Percentiles rank a stretch among this genome's conserved stretches.
Evolutionary conservation across 2,329 filamentous ascomycete genomes (phyloP).

Genomic region (Exophiala viscosa): DNA sequence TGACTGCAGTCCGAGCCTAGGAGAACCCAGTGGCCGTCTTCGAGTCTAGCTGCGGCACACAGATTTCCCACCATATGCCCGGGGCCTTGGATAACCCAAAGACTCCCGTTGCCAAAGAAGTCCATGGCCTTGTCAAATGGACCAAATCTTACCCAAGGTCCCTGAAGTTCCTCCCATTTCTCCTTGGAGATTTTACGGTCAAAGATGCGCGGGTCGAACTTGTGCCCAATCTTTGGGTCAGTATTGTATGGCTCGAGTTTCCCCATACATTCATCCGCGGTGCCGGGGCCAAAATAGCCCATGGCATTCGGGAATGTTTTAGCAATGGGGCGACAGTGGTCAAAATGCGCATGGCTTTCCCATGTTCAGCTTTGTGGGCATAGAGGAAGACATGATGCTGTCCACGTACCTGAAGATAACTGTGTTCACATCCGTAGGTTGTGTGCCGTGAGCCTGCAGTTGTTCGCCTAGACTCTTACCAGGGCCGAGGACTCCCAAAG

Average conservation of each 20-base stretch:
- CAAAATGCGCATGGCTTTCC: background rate
- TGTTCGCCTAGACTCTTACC: background rate
- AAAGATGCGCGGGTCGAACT: conserved; percentile 1
- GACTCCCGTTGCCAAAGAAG: conserved; percentile 39
- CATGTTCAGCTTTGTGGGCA: background rate
- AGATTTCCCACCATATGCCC: conserved; percentile 41
- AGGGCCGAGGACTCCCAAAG: background rate
- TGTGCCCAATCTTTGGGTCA: background rate
- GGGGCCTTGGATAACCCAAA: conserved; percentile 38
- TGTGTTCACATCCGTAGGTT: background rate
- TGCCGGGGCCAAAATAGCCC: background rate
- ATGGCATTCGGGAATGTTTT: background rate
- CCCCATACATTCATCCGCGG: background rate
- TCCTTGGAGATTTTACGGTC: background rate
- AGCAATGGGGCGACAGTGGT: background rate
- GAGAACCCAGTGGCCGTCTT: background rate
- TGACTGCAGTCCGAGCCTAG: conserved; percentile 1
- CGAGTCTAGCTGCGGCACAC: conserved; percentile 31
- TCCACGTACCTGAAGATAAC: conserved; percentile 2
- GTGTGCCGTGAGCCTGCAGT: background rate
- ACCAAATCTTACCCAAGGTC: conserved; percentile 33
- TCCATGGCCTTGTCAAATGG: conserved; percentile 36
- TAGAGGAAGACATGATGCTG: background rate
- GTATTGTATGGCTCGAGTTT: conserved; percentile 1
- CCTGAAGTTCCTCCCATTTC: background rate